Base-by-base conservation (phyloP, 192 early-diverging fungal genomes). In the Chytriomyces sp. region DNA sequence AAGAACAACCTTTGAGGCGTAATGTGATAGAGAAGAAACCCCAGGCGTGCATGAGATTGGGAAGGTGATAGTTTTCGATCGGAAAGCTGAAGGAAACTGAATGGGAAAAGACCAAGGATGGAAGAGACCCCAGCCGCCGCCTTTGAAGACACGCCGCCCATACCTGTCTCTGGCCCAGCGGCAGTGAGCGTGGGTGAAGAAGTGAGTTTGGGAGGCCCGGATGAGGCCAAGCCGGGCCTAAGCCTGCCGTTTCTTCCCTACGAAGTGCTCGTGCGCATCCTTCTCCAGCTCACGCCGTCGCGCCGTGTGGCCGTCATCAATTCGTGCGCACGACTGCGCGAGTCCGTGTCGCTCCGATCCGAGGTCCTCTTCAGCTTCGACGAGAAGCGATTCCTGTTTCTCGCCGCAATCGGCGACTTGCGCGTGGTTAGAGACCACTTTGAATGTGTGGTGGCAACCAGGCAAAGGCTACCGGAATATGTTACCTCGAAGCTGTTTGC, bases 241-340 rank as follows among this genome's bases (percentile, higher is more conserved):
- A 12, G 28, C 28, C 22, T 58, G 22, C 26, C 28, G 19, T 14
- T 25, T 14, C 63, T 65, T 7, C 63, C 63, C 14, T 52, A 65
- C 41, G 63, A 65, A 39, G 10, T 65, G 8, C 63, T 65, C 2
- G 63, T 41, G 2, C 14, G 7, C 22, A 65, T 65, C 39, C 39
- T 65, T 7, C 7, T 8, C 2, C 8, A 31, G 19, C 28, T 65
- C 19, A 41, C 63, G 17, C n/a, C 34, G 10, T 17, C 30, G 34
- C 63, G 63, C 3, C 38, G 63, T 49, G 63, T 49, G 22, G 37
- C 63, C 10, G 25, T 65, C 8, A n/a, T 65, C 28, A 39, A 34
- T 28, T 25, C n/a, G 14, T 49, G 40, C 28, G 10, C n/a, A 40
- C 30, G n/a, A 7, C 63, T 65, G 22, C 38, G 38, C 28, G 22